Conservation (phyloP, 2,329 filamentous ascomycete genomes). For the Pseudogymnoascus sp. region DNA sequence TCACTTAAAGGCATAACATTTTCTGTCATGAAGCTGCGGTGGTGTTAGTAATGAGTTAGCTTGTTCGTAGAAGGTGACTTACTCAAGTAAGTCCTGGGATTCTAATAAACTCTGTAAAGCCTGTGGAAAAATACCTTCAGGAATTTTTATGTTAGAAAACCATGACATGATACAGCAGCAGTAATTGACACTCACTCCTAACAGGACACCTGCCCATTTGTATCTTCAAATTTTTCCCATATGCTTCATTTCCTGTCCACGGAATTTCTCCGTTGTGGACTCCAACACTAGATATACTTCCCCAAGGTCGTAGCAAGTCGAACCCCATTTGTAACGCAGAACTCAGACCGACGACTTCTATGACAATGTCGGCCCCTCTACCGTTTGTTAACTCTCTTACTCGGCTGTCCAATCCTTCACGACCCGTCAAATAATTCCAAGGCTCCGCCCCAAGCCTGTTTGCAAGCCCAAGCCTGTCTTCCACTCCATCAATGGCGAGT, state of each 20-base stretch:
- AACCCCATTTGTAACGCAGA: slow-evolving; percentile 40
- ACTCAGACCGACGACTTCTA: slow-evolving; percentile 39
- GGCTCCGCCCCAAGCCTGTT: slow-evolving; percentile 39
- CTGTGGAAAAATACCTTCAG: slow-evolving; percentile 46
- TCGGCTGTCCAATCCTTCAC: slow-evolving; percentile 20
- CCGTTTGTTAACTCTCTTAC: slow-evolving; percentile 34
- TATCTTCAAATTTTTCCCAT: slow-evolving; percentile 54
- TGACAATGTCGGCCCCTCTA: slow-evolving; percentile 45
- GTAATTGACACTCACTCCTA: slow-evolving; percentile 20
- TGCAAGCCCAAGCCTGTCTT: slow-evolving; percentile 38
- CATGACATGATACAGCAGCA: slow-evolving; percentile 30
- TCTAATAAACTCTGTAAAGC: slow-evolving; percentile 53
- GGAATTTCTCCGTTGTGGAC: slow-evolving; percentile 42
- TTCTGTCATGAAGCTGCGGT: slow-evolving; percentile 59
- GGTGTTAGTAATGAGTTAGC: neutral
- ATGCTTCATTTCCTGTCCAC: slow-evolving; percentile 37
- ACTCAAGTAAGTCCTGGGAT: slow-evolving; percentile 57
- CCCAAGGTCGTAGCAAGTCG: slow-evolving; percentile 41
- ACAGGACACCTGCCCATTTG: slow-evolving; percentile 71
- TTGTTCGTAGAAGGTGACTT: slow-evolving; percentile 23
- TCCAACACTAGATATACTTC: slow-evolving; percentile 38
- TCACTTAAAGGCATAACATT: slow-evolving; percentile 59
- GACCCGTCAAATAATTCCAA: slow-evolving; percentile 30
- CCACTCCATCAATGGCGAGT: slow-evolving; percentile 43
- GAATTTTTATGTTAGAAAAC: neutral